Evolutionary conservation across 2,329 filamentous ascomycete species (phyloP).

Genomic region (Cladosporium sphaerospermum): DNA sequence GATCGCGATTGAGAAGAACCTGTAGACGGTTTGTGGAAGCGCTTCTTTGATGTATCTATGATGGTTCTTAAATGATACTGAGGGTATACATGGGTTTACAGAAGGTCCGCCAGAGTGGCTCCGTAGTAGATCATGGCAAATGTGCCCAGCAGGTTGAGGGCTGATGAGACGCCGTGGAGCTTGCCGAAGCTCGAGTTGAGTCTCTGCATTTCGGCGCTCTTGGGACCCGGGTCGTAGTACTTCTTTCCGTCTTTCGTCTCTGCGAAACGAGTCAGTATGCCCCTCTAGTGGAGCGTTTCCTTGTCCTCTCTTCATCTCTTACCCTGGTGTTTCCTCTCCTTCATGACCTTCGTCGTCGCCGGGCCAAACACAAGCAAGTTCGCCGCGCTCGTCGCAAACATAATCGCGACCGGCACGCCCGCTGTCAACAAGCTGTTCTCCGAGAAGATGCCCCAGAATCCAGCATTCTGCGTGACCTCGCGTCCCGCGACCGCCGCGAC

Average conservation of each 20-base stretch:
- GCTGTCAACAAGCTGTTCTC: slow-evolving; percentile 57
- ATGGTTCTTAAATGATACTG: background rate
- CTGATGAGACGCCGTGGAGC: slow-evolving; percentile 73
- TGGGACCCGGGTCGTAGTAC: slow-evolving; percentile 69
- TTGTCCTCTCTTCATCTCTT: slow-evolving; percentile 25
- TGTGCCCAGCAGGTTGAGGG: slow-evolving; percentile 69
- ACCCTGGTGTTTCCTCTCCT: slow-evolving; percentile 73
- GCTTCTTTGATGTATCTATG: background rate
- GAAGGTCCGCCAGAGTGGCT: slow-evolving; percentile 59
- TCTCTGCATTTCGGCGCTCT: slow-evolving; percentile 75
- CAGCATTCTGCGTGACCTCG: slow-evolving; percentile 21
- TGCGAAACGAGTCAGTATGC: slow-evolving; percentile 18
- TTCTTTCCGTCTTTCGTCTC: slow-evolving; percentile 87
- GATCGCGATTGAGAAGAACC: slow-evolving; percentile 25
- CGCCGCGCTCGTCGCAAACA: slow-evolving; percentile 62
- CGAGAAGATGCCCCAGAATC: slow-evolving; percentile 43
- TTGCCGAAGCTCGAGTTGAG: slow-evolving; percentile 73
- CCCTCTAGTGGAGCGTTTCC: background rate
- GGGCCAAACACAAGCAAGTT: slow-evolving; percentile 72
- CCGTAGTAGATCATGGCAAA: slow-evolving; percentile 71
- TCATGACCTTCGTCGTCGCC: slow-evolving; percentile 67
- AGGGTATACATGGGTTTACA: slow-evolving; percentile 31
- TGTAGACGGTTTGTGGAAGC: slow-evolving; percentile 14
- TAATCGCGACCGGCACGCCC: slow-evolving; percentile 61
- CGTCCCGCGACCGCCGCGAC: slow-evolving; percentile 20